These are phyloP conservation scores for Carex arenaria DNA, from an alignment of 202 grass and related monocot genomes.

Conservation along the genomic window DNA sequence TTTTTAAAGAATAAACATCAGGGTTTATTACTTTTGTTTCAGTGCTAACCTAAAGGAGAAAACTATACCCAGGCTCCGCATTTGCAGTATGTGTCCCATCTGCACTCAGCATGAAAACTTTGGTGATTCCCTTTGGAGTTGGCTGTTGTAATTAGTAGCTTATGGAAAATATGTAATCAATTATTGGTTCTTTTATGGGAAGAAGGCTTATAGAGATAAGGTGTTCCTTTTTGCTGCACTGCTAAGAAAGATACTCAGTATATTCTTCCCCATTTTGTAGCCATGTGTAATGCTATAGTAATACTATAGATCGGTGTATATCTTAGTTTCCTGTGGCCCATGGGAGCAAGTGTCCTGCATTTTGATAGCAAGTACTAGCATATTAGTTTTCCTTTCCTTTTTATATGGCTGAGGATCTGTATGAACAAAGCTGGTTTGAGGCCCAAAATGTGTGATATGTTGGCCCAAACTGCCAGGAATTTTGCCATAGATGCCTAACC, in stretches of 20 bases:
- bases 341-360: not conserved
- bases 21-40: not conserved
- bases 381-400: not conserved
- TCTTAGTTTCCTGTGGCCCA: not conserved
- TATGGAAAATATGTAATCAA: not conserved
- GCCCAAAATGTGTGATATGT: not conserved
- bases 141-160: slow-evolving; percentile 9
- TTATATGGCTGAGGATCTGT: not conserved
- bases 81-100: not conserved
- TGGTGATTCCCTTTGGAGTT: not conserved
- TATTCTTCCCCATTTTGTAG: slow-evolving; percentile 15
- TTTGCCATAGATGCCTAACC: not conserved
- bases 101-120: not conserved
- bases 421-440: not conserved
- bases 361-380: not conserved
- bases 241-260: not conserved
- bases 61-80: not conserved
- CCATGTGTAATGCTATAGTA: not conserved
- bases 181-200: slow-evolving; percentile 2
- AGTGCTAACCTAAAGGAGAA: not conserved
- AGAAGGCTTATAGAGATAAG: slow-evolving; percentile 8
- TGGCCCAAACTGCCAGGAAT: not conserved
- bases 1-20: not conserved
- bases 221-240: not conserved
- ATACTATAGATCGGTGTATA: not conserved